Evolutionary conservation across 768 basidiomycete species (phyloP), one percentile per base, ranked within the genome.

Genomic region (Phylloporus sp.): DNA sequence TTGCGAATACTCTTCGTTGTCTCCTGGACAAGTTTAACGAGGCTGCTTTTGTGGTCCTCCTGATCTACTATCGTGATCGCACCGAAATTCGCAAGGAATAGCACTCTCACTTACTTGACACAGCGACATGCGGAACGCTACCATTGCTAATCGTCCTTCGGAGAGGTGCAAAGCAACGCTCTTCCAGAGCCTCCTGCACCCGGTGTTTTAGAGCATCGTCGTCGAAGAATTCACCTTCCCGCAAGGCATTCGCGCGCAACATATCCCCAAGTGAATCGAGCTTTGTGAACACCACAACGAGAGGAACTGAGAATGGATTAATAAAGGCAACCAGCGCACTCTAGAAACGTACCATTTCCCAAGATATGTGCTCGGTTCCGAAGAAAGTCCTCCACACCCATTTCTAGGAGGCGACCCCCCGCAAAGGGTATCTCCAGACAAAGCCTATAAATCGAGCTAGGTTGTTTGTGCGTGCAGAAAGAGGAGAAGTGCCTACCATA

Each of bases 211-310:
- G 36, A 20, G 9, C 11, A 5, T 36, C 9, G 4, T 36, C 18
- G 36, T 7, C 8, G 36, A 36, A 9, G 4, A 20, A 4, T 36
- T 11, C 4, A 4, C 7, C 6, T 18, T 20, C 18, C 36, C 8
- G 8, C 36, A 36, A 11, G 8, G 36, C 36, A 2, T 36, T 20
- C 20, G 36, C 18, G 7, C 18, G 5, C 1, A 53, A 15, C 8
- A 1, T 11, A 8, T 52, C 41, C 2, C 16, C 39, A 16, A 56
- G 42, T 11, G 44, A 20, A 36, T 57, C 54, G 10, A 48, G 35
- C 24, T 57, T 56, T 5, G 54, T 57, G 15, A 38, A 45, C 8
- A 54, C 52, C 10, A 55, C 36, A 2, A 55, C 22, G 15, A 54
- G 36, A 18, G 52, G 54, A 18, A 45, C 54, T 54, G 15, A 11